These are phyloP conservation scores for Funneliformis caledonium DNA, from an alignment of 371 early-diverging fungal genomes.

Conservation along the genomic window DNA sequence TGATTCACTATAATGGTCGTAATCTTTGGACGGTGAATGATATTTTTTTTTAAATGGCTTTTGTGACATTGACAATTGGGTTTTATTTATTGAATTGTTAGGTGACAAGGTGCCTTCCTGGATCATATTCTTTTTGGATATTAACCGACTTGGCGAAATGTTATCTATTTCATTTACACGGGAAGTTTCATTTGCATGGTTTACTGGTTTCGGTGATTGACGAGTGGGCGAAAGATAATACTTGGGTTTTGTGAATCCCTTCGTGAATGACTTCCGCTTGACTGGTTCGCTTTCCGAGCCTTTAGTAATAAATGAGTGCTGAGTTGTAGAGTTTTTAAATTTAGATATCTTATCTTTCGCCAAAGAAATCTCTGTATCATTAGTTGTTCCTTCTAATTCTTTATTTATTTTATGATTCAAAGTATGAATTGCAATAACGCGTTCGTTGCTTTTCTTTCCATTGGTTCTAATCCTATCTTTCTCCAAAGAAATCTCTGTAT, in stretches of 20 bases:
- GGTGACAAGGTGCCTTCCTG: background rate
- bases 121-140: background rate
- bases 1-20: background rate
- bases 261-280: slow-evolving; percentile 39
- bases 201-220: background rate
- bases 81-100: background rate
- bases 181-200: background rate
- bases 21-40: no score
- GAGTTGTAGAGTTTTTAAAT: background rate
- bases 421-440: background rate
- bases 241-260: slow-evolving; percentile 44
- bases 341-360: background rate
- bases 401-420: background rate
- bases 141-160: background rate
- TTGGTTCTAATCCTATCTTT: background rate
- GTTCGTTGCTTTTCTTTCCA: slow-evolving; percentile 1
- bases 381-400: background rate
- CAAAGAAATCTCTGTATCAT: background rate
- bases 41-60: background rate
- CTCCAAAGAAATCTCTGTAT: background rate
- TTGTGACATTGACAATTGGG: background rate
- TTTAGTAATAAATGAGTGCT: no score
- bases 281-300: background rate
- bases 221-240: background rate
- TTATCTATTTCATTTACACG: background rate